phyloP scores from a whole-genome alignment of 768 basidiomycete species.

The Pisolithus tinctorius region DNA sequence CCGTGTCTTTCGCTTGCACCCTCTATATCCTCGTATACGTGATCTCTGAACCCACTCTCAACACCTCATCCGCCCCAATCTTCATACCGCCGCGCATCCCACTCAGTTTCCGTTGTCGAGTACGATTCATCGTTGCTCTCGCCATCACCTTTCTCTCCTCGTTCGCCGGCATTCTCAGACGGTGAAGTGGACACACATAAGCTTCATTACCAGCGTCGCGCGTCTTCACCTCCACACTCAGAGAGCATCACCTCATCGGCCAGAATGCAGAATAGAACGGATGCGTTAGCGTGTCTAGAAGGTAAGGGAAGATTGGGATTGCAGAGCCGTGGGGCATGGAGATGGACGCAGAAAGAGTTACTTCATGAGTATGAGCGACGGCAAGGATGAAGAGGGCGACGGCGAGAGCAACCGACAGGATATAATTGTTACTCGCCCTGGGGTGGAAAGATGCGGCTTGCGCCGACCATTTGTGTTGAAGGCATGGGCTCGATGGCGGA shows the following conservation, averaged over 20 bases:
- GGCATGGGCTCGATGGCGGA: conserved; percentile 22
- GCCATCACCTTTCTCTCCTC: conserved; percentile 8
- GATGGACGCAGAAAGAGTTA: conserved; percentile 30
- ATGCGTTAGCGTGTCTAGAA: conserved; percentile 60
- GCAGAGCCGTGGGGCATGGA: conserved; percentile 15
- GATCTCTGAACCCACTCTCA: neutral
- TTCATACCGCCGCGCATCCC: conserved; percentile 2
- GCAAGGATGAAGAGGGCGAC: conserved; percentile 41
- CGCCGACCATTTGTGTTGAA: conserved; percentile 11
- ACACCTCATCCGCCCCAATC: neutral
- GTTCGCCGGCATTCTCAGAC: conserved; percentile 8
- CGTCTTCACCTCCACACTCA: conserved; percentile 7
- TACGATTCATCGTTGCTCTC: conserved; percentile 7
- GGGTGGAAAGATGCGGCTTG: neutral
- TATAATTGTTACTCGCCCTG: neutral
- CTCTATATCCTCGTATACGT: neutral
- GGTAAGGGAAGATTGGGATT: conserved; percentile 31
- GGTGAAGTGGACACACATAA: neutral
- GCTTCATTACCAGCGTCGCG: neutral
- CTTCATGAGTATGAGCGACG: conserved; percentile 66
- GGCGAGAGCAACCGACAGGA: conserved; percentile 3
- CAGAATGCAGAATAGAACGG: conserved; percentile 43
- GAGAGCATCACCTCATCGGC: conserved; percentile 41
- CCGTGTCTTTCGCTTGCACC: neutral
- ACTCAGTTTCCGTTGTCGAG: conserved; percentile 15